Evolutionary conservation across 2,329 filamentous ascomycete genomes (phyloP), one percentile per base, ranked within the genome.

Genomic region (Lachnellula cervina): DNA sequence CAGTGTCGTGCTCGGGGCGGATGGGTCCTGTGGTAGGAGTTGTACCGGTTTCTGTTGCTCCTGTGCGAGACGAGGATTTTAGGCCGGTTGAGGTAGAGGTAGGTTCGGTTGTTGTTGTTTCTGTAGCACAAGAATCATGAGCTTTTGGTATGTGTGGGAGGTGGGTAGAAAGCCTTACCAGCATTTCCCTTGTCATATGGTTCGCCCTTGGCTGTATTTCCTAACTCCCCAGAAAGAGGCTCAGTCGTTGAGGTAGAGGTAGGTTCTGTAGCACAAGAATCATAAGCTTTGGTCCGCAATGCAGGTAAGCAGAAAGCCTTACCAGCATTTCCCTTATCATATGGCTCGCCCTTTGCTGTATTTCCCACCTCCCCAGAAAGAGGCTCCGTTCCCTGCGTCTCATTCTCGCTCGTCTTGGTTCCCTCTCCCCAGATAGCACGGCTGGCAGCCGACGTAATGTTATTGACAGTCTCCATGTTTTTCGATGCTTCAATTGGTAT

Each of bases 271-370:
- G 3, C 66, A 35, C 28, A 9, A 32, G 9, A 32, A 32, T 13
- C 9, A 32, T 32, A 4, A 32, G 28, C 28, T 32, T 9, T 13
- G 28, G 28, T 4, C 9, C 28, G 9, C 7, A 38, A 19, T 23
- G 42, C 14, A n/a, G n/a, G 5, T 28, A 23, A 19, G 43, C 19
- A 16, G 34, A 4, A 40, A 17, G 34, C 54, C 73, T 63, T 70
- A 83, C 77, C 80, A 75, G 82, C 78, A 70, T 94, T 94, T 49
- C 90, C 90, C 56, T 83, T 83, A 68, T 94, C 90, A 65, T 85
- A 95, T 0, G 90, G 90, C 69, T 93, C 86, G 13, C 81, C 82
- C 44, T 77, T 78, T 23, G 79, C 78, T 4, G 88, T 87, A 68
- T 86, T 75, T 40, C 90, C 90, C 55, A 79, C 75, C 51, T 82